These are phyloP conservation scores for Septoria petroselini DNA, from an alignment of 2,329 filamentous ascomycete genomes.

Conservation along the genomic window DNA sequence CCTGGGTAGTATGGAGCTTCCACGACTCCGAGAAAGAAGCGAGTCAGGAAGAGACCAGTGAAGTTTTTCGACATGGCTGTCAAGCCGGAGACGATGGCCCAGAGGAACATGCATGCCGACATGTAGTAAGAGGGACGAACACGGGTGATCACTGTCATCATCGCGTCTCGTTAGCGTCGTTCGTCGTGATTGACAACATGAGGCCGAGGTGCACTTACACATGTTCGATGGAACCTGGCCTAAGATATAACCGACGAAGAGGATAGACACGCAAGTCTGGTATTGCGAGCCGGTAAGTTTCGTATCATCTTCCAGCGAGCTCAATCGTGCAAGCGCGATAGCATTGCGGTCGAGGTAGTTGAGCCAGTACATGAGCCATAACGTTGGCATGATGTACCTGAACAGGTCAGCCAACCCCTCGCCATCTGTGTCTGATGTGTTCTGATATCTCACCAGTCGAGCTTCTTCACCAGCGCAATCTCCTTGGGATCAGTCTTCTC, in stretches of 20 bases:
- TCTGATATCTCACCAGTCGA: conserved; percentile 31
- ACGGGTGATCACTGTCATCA: conserved; percentile 26
- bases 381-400: conserved; percentile 10
- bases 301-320: conserved; percentile 43
- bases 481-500: conserved; percentile 35
- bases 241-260: conserved; percentile 41
- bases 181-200: too few species aligned
- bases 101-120: conserved; percentile 37
- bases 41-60: conserved; percentile 28
- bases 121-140: conserved; percentile 46
- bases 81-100: conserved; percentile 35
- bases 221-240: conserved; percentile 46
- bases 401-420: conserved; percentile 2
- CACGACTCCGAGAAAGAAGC: conserved; percentile 24
- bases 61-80: conserved; percentile 29
- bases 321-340: conserved; percentile 46
- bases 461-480: conserved; percentile 34
- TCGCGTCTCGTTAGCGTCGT: background rate
- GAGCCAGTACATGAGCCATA: conserved; percentile 32
- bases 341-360: conserved; percentile 42
- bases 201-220: conserved; percentile 38
- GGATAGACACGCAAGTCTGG: conserved; percentile 41
- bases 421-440: background rate
- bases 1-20: conserved; percentile 30
- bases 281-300: conserved; percentile 42